Base-by-base conservation (phyloP, 768 basidiomycete genomes). In the Macrolepiota albuminosa region DNA sequence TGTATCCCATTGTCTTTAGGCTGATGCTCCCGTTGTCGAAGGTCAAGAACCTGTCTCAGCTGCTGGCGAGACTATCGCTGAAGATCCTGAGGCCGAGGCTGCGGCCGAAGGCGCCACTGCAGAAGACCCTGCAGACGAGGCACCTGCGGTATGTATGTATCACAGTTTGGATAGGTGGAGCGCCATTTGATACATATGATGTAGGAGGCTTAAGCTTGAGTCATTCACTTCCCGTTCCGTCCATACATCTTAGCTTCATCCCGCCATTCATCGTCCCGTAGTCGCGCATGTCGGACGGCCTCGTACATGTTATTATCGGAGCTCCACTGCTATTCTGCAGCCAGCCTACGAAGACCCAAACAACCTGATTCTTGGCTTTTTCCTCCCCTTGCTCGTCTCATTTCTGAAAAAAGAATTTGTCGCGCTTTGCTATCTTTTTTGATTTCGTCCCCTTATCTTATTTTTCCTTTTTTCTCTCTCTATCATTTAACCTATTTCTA, bases 51-150 rank as follows among this genome's bases (percentile, higher is more conserved):
- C 76, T 31, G 73, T 75, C 36, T 63, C 36, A 37, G 21, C 71
- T 37, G 71, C 72, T 42, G 70, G 65, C 24, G 80, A 79, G 60
- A 78, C 84, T 21, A 87, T 87, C 61, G 78, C 73, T 33, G 85
- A 86, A 66, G 84, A 85, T 54, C 78, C 80, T 11, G 78, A 79
- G 60, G 74, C 73, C 51, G 80, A 79, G 48, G 76, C 73, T 47
- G 72, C 65, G 6, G 67, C 66, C 37, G 63, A 61, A 46, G 61
- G 45, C 33, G 40, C 58, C 43, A 26, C 64, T 14, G 36, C 24
- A 21, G 46, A 54, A n/a, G 39, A n/a, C 14, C 29, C 21, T 54
- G 39, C 11, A 24, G 54, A 18, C n/a, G 45, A 57, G 18, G 47
- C 46, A 18, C 24, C 58, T 46, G 46, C 13, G 24, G 58, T 59